phyloP scores from a whole-genome alignment of 257 asterid genomes.

The Misopates orontium region DNA sequence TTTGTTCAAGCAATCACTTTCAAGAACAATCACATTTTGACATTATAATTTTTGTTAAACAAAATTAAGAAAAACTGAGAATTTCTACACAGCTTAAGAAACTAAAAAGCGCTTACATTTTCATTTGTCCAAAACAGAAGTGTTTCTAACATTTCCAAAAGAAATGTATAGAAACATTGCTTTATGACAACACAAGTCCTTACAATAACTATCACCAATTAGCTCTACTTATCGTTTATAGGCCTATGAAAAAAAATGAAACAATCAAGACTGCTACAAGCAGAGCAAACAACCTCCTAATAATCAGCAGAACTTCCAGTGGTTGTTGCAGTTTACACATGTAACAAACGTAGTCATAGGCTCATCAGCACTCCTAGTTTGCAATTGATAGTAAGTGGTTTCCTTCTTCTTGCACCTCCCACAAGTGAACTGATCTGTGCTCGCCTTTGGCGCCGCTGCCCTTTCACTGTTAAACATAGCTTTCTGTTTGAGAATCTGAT shows the following conservation, averaged over 20 bases:
- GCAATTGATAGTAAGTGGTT: conserved; percentile 85
- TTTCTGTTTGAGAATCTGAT: conserved; percentile 71
- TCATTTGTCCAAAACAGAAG: no score
- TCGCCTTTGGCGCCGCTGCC: conserved; percentile 65
- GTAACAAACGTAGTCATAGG: conserved; percentile 97
- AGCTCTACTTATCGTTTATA: no score
- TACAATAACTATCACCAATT: no score
- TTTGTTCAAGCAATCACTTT: no score
- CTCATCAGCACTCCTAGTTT: conserved; percentile 97
- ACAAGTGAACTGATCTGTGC: conserved; percentile 73
- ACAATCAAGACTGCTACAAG: conserved; percentile 25
- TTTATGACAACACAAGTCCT: no score
- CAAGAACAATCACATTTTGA: no score
- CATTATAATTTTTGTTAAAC: no score
- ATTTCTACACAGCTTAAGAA: no score
- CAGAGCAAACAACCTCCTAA: conserved; percentile 2
- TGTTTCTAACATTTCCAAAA: no score
- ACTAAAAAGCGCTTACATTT: no score
- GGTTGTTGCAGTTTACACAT: conserved; percentile 80
- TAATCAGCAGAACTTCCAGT: conserved; percentile 81
- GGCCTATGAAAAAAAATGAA: conserved; percentile 26
- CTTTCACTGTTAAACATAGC: conserved; percentile 78
- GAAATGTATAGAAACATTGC: no score
- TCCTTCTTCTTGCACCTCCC: conserved; percentile 83
- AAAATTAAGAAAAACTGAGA: no score